Evolutionary conservation across 2,329 filamentous ascomycete species (phyloP).

Genomic region (Ilyonectria robusta): DNA sequence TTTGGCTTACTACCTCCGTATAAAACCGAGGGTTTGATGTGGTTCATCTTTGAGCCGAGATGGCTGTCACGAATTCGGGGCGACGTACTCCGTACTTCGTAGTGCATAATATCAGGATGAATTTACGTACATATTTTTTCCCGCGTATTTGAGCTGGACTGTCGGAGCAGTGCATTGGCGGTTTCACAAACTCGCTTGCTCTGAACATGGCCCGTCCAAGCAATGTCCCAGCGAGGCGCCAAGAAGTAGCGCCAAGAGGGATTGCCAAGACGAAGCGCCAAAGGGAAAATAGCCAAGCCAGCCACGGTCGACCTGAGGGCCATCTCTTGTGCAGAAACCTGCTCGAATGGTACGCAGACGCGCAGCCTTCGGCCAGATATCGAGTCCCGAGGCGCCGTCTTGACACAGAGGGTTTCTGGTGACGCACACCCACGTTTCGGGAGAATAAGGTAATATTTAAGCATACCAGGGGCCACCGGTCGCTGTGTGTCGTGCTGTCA

Average conservation of each 20-base stretch:
- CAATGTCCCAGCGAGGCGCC: background rate
- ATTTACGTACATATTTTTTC: no score
- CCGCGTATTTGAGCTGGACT: no score
- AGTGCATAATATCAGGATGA: no score
- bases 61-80: no score
- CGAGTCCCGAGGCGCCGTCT: background rate
- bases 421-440: slow-evolving; percentile 31
- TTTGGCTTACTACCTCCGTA: background rate
- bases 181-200: background rate
- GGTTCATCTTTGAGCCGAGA: no score
- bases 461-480: slow-evolving; percentile 40
- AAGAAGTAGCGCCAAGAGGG: background rate
- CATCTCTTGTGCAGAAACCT: no score
- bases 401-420: background rate
- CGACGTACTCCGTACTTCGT: no score
- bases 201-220: background rate
- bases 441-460: slow-evolving; percentile 49
- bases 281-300: background rate
- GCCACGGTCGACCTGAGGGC: background rate
- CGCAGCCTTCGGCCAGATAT: no score
- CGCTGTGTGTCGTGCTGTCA: background rate
- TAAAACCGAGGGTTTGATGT: no score
- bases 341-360: no score
- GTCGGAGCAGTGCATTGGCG: no score
- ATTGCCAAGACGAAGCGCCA: background rate